phyloP scores from a whole-genome alignment of 2,329 filamentous ascomycete species.

The Harringtonia aguacate region DNA sequence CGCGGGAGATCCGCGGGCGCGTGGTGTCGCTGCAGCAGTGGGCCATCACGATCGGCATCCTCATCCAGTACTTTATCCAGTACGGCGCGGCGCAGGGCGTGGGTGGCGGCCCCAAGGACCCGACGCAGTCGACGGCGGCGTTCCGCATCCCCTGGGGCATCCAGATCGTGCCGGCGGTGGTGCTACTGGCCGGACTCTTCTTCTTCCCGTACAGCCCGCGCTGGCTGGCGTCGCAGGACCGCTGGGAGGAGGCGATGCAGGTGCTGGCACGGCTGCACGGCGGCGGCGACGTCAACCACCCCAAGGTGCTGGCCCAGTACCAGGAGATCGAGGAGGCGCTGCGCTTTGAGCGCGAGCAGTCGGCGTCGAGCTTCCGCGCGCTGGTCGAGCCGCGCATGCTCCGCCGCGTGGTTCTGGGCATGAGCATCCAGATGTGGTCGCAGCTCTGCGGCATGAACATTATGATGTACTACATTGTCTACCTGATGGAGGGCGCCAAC shows the following conservation, averaged over 20 bases:
- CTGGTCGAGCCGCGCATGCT: constrained; percentile 40
- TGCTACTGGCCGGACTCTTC: constrained; percentile 44
- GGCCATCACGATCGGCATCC: constrained; percentile 43
- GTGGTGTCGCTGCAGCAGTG: constrained; percentile 58
- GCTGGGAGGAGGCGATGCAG: constrained; percentile 53
- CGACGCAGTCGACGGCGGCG: constrained; percentile 37
- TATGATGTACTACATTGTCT: constrained; percentile 49
- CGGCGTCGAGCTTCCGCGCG: constrained; percentile 34
- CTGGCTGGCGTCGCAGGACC: constrained; percentile 58
- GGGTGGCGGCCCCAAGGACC: constrained; percentile 37
- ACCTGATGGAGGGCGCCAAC: constrained; percentile 47
- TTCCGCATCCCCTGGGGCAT: constrained; percentile 54
- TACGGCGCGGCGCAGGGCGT: constrained; percentile 47
- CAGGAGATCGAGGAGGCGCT: constrained; percentile 48
- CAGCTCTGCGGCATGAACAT: constrained; percentile 51
- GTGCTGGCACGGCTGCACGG: constrained; percentile 51
- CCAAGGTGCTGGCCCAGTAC: constrained; percentile 52
- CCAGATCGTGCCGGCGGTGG: constrained; percentile 41
- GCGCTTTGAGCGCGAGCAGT: constrained; percentile 41
- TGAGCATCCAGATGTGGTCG: constrained; percentile 49
- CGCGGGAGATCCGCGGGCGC: constrained; percentile 45
- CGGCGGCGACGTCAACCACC: constrained; percentile 40
- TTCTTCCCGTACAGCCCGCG: constrained; percentile 62
- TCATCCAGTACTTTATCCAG: constrained; percentile 50
- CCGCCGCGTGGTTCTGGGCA: constrained; percentile 45